These are phyloP conservation scores for Trichoderma sp. DNA, from an alignment of 2,329 filamentous ascomycete genomes.

Conservation along the genomic window DNA sequence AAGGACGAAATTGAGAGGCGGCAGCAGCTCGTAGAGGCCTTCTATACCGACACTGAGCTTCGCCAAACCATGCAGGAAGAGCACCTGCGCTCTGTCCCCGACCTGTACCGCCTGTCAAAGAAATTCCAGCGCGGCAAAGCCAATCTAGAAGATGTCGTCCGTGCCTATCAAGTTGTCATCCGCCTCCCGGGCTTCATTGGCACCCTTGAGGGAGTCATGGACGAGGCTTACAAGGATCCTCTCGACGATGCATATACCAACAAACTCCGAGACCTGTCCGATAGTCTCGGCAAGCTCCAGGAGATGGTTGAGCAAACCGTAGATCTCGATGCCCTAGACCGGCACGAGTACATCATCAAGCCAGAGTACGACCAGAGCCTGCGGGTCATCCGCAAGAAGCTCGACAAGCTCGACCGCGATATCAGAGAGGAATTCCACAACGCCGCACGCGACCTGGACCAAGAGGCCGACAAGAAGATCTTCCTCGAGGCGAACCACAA, in stretches of 20 bases:
- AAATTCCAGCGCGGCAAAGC: conserved; percentile 90
- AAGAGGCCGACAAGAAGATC: conserved; percentile 97
- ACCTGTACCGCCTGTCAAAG: conserved; percentile 89
- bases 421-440: conserved; percentile 79
- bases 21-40: conserved; percentile 92
- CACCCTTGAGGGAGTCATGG: conserved; percentile 90
- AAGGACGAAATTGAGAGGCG: conserved; percentile 83
- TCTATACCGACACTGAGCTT: conserved; percentile 87
- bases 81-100: conserved; percentile 86
- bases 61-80: conserved; percentile 96
- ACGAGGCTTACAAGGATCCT: conserved; percentile 85
- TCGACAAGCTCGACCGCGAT: conserved; percentile 77
- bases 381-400: conserved; percentile 81
- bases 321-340: conserved; percentile 89
- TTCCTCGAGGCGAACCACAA: conserved; percentile 90
- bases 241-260: conserved; percentile 83
- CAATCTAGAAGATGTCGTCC: conserved; percentile 90
- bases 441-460: conserved; percentile 76
- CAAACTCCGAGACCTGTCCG: conserved; percentile 72
- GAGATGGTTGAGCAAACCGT: conserved; percentile 99
- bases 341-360: conserved; percentile 98
- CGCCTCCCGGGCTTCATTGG: conserved; percentile 85
- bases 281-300: conserved; percentile 78
- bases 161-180: conserved; percentile 92
- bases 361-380: conserved; percentile 92